Conservation (phyloP, 495 filamentous ascomycete species). For the Penicillium fimorum region DNA sequence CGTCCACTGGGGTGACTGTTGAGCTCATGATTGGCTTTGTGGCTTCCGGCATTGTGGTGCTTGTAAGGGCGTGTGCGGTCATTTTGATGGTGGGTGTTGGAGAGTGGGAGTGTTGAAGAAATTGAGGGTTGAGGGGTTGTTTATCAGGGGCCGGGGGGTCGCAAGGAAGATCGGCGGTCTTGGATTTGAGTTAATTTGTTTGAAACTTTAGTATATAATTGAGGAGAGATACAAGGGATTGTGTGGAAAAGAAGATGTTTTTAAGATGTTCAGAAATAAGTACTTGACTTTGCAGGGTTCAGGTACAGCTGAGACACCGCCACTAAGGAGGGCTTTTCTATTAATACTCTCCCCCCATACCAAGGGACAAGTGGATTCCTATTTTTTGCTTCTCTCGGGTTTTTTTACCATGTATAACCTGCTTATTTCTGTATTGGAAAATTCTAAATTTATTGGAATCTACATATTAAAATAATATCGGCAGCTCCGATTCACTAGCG, state of each 20-base stretch:
- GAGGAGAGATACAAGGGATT: not conserved
- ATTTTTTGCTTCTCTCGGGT: not conserved
- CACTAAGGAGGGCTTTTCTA: conserved; percentile 4
- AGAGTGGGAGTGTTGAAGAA: conserved; percentile 4
- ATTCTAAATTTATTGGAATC: not conserved
- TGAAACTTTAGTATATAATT: not conserved
- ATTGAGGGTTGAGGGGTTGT: conserved; percentile 2
- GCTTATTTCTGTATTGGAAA: not conserved
- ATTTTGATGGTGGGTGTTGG: conserved; percentile 11
- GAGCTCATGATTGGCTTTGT: conserved; percentile 24
- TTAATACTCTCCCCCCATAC: conserved; percentile 8
- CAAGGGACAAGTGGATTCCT: conserved; percentile 2
- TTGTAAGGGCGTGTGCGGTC: conserved; percentile 16
- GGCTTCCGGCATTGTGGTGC: conserved; percentile 14
- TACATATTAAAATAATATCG: not conserved
- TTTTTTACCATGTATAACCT: not conserved
- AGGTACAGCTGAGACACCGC: conserved; percentile 11
- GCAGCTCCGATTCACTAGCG: not conserved
- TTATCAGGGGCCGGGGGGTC: conserved; percentile 5
- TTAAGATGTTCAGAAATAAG: not conserved
- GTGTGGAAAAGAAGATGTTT: not conserved
- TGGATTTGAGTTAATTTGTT: not conserved
- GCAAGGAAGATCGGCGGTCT: conserved; percentile 24
- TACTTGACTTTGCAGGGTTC: conserved; percentile 1
- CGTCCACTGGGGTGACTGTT: conserved; percentile 51